These are phyloP conservation scores for Acer campestre DNA, from an alignment of 345 rosid genomes.

Conservation along the genomic window DNA sequence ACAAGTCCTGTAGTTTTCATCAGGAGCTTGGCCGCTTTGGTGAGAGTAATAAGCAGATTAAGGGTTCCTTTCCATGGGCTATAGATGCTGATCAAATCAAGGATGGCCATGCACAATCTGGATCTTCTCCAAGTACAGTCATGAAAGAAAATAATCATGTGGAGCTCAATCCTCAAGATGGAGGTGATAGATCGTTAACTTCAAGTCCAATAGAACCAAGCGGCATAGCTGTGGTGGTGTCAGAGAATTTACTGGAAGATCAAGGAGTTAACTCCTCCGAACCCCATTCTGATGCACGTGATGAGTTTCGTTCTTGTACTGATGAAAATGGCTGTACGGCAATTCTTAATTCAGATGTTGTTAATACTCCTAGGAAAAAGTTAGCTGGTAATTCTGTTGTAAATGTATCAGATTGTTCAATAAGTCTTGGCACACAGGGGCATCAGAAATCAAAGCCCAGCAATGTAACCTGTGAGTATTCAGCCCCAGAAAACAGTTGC, in stretches of 20 bases:
- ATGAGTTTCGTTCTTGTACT: slow-evolving; percentile 29
- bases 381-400: slow-evolving; percentile 38
- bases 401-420: slow-evolving; percentile 42
- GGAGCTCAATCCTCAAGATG: slow-evolving; percentile 34
- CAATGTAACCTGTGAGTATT: slow-evolving; percentile 43
- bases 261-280: slow-evolving; percentile 31
- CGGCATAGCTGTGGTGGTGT: slow-evolving; percentile 27
- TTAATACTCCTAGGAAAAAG: slow-evolving; percentile 39
- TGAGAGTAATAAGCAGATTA: slow-evolving; percentile 48
- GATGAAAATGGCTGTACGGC: slow-evolving; percentile 41
- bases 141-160: slow-evolving; percentile 30
- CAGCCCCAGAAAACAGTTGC: slow-evolving; percentile 36
- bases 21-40: slow-evolving; percentile 42
- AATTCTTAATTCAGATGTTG: slow-evolving; percentile 35
- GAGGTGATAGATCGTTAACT: slow-evolving; percentile 36
- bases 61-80: slow-evolving; percentile 28
- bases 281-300: slow-evolving; percentile 38
- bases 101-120: slow-evolving; percentile 33
- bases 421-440: slow-evolving; percentile 29
- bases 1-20: slow-evolving; percentile 44
- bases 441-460: slow-evolving; percentile 34
- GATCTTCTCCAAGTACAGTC: slow-evolving; percentile 33
- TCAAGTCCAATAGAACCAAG: slow-evolving; percentile 27
- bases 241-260: slow-evolving; percentile 32
- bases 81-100: slow-evolving; percentile 33